Percentiles rank a stretch among this genome's conserved stretches.
phyloP scores from a whole-genome alignment of 2,329 filamentous ascomycete genomes.

The Aureobasidium leucospermi region DNA sequence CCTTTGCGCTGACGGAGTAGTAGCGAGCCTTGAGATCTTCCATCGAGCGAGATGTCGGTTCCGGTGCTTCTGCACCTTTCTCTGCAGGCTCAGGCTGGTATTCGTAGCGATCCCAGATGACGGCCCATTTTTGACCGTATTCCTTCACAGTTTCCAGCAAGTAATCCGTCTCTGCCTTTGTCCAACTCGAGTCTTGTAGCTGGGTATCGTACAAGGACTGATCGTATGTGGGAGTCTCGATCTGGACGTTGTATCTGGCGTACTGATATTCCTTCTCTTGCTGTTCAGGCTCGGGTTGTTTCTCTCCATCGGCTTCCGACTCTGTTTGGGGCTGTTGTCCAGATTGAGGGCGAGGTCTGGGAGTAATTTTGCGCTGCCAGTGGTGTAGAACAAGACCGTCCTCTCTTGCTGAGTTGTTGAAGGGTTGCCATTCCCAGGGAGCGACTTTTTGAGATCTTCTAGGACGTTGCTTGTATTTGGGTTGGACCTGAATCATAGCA shows the following conservation, averaged over 20 bases:
- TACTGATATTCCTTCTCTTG: slow-evolving; percentile 53
- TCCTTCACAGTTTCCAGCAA: slow-evolving; percentile 66
- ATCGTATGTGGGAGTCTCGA: slow-evolving; percentile 72
- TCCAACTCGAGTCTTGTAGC: slow-evolving; percentile 72
- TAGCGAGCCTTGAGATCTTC: slow-evolving; percentile 90
- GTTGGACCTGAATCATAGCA: slow-evolving; percentile 41
- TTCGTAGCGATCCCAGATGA: slow-evolving; percentile 91
- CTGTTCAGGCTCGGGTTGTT: slow-evolving; percentile 28
- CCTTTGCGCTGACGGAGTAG: slow-evolving; percentile 75
- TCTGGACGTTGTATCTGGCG: slow-evolving; percentile 79
- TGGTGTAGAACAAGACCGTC: slow-evolving; percentile 69
- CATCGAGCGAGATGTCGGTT: slow-evolving; percentile 55
- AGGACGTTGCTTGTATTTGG: slow-evolving; percentile 43
- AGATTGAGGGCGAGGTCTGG: slow-evolving; percentile 19
- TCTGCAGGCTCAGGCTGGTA: slow-evolving; percentile 41
- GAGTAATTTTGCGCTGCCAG: slow-evolving; percentile 61
- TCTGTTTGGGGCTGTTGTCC: slow-evolving; percentile 21
- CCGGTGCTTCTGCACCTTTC: slow-evolving; percentile 16
- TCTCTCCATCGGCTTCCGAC: slow-evolving; percentile 20
- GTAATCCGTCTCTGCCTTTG: slow-evolving; percentile 89
- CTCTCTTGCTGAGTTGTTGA: slow-evolving; percentile 68
- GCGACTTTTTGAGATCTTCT: slow-evolving; percentile 39
- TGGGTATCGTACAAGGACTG: slow-evolving; percentile 78
- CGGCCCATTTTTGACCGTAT: slow-evolving; percentile 81
- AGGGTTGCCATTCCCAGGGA: slow-evolving; percentile 51